Evolutionary conservation across 1,139 yeast genomes (phyloP).

Genomic region (Taphrina flavorubra): DNA sequence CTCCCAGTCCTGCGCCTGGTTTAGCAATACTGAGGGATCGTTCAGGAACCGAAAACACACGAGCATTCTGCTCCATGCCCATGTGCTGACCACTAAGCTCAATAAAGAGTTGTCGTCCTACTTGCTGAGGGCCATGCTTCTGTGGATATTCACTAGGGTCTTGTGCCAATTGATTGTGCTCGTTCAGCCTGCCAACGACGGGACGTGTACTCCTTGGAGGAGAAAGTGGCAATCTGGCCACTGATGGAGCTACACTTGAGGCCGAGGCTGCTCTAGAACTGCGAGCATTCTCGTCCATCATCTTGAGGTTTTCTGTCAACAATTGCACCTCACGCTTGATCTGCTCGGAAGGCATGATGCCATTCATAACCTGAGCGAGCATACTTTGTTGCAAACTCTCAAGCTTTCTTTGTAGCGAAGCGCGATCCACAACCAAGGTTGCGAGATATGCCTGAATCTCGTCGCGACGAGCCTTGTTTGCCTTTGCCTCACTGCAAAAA

Average conservation of each 20-base stretch:
- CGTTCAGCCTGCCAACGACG: slow-evolving; percentile 10
- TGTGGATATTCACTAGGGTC: background rate
- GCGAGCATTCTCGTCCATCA: slow-evolving; percentile 5
- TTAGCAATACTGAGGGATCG: background rate
- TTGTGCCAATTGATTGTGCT: slow-evolving; percentile 25
- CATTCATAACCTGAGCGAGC: slow-evolving; percentile 14
- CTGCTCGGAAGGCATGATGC: slow-evolving; percentile 23
- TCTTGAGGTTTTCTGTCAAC: slow-evolving; percentile 3
- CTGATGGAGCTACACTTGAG: background rate
- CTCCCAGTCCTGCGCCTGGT: background rate
- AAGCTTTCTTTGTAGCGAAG: slow-evolving; percentile 12
- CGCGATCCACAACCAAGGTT: slow-evolving; percentile 1
- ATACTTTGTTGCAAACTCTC: slow-evolving; percentile 7
- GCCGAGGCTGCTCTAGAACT: slow-evolving; percentile 7
- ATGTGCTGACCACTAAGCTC: background rate
- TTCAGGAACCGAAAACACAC: background rate
- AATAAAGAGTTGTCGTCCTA: slow-evolving; percentile 2
- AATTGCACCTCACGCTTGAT: slow-evolving; percentile 19
- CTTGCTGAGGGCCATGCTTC: background rate
- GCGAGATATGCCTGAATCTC: slow-evolving; percentile 11
- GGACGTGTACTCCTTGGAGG: slow-evolving; percentile 11
- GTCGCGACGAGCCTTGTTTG: slow-evolving; percentile 8
- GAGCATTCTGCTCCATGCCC: background rate
- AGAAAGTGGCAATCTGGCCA: background rate
- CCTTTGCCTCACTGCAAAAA: slow-evolving; percentile 11